A percentile compares a stretch with the other conserved stretches of the same genome.
Evolutionary conservation across 306 rosid species (phyloP).

Genomic region (Lablab purpureus): DNA sequence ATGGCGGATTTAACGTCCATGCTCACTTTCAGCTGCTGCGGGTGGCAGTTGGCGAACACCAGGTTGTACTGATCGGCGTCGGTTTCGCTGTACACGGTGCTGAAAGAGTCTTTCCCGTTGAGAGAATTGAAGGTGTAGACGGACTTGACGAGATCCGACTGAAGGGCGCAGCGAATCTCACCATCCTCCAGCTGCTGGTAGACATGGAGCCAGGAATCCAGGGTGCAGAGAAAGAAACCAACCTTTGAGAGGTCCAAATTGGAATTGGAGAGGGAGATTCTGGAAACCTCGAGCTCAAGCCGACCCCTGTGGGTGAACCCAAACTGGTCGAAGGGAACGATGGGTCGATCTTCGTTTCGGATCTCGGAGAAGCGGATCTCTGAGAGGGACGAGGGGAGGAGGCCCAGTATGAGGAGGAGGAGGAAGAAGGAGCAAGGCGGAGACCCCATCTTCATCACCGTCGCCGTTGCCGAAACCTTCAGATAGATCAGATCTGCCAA

Average conservation of each 20-base stretch:
- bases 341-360: conserved; percentile 63
- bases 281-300: conserved; percentile 74
- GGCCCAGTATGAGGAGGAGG: conserved; percentile 39
- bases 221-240: conserved; percentile 89
- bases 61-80: conserved; percentile 89
- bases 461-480: not conserved
- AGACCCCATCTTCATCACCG: conserved; percentile 33
- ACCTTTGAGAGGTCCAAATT: conserved; percentile 66
- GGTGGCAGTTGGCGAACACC: conserved; percentile 81
- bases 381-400: conserved; percentile 50
- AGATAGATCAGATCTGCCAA: not conserved
- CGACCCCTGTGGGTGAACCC: conserved; percentile 89
- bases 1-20: conserved; percentile 82
- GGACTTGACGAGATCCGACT: conserved; percentile 65
- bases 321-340: conserved; percentile 79
- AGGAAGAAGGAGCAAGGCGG: conserved; percentile 35
- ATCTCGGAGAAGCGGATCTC: conserved; percentile 73
- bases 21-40: conserved; percentile 52
- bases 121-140: conserved; percentile 66
- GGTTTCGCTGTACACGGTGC: conserved; percentile 48
- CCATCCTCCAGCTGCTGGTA: conserved; percentile 76
- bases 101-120: conserved; percentile 36
- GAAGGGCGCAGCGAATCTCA: conserved; percentile 71
- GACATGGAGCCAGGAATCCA: conserved; percentile 81
- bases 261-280: conserved; percentile 57